A percentile compares a stretch with the other conserved stretches of the same genome.
Conservation (phyloP, 441 rosid genomes). For the Erodium trifolium region DNA sequence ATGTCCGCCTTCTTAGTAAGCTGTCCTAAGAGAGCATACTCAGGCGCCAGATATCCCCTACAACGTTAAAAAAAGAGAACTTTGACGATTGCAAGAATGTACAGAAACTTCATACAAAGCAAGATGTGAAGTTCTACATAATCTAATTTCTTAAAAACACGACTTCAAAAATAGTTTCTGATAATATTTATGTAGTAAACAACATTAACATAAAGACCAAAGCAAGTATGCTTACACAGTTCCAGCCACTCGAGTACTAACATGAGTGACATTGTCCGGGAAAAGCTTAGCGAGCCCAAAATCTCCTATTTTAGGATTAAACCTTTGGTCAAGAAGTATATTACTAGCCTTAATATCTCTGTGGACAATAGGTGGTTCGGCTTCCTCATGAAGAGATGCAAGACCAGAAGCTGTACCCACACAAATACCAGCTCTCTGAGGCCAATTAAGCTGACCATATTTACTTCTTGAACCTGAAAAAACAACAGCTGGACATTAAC, state of each 20-base stretch:
- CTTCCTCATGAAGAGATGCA: conserved; percentile 51
- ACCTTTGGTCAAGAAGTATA: too few relatives aligned
- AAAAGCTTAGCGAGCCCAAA: too few relatives aligned
- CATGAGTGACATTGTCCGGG: conserved; percentile 30
- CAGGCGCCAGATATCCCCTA: conserved; percentile 98
- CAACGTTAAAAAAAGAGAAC: conserved; percentile 1
- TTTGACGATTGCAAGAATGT: too few relatives aligned
- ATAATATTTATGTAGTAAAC: too few relatives aligned
- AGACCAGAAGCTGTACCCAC: conserved; percentile 62
- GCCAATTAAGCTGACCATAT: conserved; percentile 45
- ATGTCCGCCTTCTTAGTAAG: conserved; percentile 89
- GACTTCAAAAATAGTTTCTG: too few relatives aligned
- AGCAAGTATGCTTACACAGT: conserved; percentile 43
- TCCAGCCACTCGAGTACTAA: conserved; percentile 78
- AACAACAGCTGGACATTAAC: conserved; percentile 9
- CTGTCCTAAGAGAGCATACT: conserved; percentile 79
- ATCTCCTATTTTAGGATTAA: too few relatives aligned
- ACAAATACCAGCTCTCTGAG: conserved; percentile 53
- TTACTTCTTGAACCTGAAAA: conserved; percentile 50
- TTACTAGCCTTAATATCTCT: too few relatives aligned
- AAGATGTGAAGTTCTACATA: too few relatives aligned
- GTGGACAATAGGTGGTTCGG: conserved; percentile 43
- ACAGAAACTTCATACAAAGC: too few relatives aligned
- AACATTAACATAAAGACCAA: conserved; percentile 9
- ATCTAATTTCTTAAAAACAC: too few relatives aligned